Percentiles rank a stretch among this genome's conserved stretches.
Evolutionary conservation across 106 monocot genomes (phyloP).

Genomic region (Allium cepa): DNA sequence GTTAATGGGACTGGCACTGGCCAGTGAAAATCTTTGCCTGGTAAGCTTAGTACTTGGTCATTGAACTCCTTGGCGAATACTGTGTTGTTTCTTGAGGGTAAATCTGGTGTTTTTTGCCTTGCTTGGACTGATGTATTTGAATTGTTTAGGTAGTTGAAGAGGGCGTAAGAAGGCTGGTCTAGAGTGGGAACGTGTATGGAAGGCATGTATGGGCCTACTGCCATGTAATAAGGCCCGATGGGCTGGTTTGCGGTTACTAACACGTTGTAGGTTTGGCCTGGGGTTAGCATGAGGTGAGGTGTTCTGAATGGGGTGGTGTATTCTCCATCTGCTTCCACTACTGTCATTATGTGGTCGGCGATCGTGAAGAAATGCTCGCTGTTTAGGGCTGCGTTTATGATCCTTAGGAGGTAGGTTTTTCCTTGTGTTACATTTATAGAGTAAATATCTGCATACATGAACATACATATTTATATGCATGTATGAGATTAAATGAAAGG

Average conservation of each 20-base stretch:
- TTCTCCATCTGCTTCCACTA: conserved; percentile 27
- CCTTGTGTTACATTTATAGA: conserved; percentile 25
- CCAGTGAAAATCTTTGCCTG: conserved; percentile 4
- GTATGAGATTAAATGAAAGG: background rate
- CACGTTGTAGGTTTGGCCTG: conserved; percentile 54
- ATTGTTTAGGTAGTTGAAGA: conserved; percentile 14
- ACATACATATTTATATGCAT: conserved; percentile 20
- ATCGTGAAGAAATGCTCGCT: conserved; percentile 43
- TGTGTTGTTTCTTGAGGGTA: conserved; percentile 46
- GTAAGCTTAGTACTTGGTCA: conserved; percentile 25
- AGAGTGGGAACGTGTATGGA: conserved; percentile 37
- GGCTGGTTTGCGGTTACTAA: conserved; percentile 21
- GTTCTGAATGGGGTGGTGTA: conserved; percentile 39
- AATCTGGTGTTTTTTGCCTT: conserved; percentile 15
- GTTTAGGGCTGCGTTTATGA: conserved; percentile 50
- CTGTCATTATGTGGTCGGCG: conserved; percentile 36
- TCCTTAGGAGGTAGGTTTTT: conserved; percentile 30
- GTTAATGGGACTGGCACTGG: conserved; percentile 23
- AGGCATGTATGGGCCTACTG: conserved; percentile 26
- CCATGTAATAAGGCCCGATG: conserved; percentile 27
- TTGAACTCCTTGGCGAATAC: conserved; percentile 23
- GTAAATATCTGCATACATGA: no score
- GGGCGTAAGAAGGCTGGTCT: conserved; percentile 41
- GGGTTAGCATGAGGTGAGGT: conserved; percentile 27
- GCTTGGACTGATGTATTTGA: background rate